Evolutionary conservation across 768 basidiomycete species (phyloP), one percentile per base, ranked within the genome.

Genomic region (Mycena albidolilacea): DNA sequence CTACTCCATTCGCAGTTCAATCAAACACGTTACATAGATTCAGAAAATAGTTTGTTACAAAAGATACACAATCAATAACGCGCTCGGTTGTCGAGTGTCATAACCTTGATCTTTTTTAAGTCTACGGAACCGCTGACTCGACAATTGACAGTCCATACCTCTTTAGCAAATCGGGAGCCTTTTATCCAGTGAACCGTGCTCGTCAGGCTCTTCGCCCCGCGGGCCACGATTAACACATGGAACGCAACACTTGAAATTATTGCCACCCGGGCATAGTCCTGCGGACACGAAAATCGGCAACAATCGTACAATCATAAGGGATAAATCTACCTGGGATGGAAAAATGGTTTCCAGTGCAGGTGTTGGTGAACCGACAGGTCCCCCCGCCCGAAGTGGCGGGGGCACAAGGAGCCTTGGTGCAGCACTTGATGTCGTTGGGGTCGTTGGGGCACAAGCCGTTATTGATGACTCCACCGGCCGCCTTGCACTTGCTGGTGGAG

Each of bases 401-500:
- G 19, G 59, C 54, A 59, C 71, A 72, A 11, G 66, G 57, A 9
- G 71, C 62, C 63, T 72, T 72, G 46, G 71, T 72, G 61, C 71
- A 72, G 60, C 71, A 72, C 59, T 52, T 67, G 67, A 72, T 72
- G 50, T 72, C 60, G 11, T 50, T n/a, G 60, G 71, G 71, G 48
- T 72, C 67, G 60, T 57, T 46, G 10, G 71, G 71, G 35, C 71
- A 72, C 15, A 72, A 52, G 11, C 58, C 61, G 59, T 52, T 62
- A 44, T 67, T 59, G n/a, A 54, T 35, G 11, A 66, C 67, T 21
- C 71, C 71, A 7, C 71, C 71, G 7, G 15, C 48, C 11, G 66
- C 57, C 2, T 43, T 63, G 50, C 71, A 72, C 15, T 39, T 67
- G 35, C 66, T 67, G 17, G 66, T 72, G 5, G 71, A 59, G 30